Conservation (phyloP, 2,329 filamentous ascomycete species). For the Colletotrichum sp. region DNA sequence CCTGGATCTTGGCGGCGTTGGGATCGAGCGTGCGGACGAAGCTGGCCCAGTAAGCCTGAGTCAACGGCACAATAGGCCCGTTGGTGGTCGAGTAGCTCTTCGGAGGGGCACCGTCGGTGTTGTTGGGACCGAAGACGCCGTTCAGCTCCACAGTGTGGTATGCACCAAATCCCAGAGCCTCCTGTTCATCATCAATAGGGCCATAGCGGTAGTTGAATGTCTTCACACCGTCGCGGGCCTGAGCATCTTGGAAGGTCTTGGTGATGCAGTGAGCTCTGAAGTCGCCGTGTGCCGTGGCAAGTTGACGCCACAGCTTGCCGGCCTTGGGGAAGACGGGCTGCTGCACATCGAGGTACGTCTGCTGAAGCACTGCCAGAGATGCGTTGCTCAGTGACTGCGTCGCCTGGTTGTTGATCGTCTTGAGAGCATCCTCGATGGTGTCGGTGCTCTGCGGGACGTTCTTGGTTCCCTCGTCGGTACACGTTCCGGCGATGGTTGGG, state of each 20-base stretch:
- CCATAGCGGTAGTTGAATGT: conserved; percentile 74
- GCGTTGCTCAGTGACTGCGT: conserved; percentile 32
- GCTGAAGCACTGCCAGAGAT: conserved; percentile 34
- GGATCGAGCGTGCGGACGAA: conserved; percentile 72
- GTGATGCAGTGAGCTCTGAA: conserved; percentile 39
- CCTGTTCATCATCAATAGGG: conserved; percentile 62
- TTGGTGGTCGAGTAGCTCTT: conserved; percentile 62
- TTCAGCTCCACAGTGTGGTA: conserved; percentile 70
- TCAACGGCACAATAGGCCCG: conserved; percentile 58
- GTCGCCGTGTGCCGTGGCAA: conserved; percentile 38
- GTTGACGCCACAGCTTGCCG: conserved; percentile 41
- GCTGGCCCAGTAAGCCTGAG: conserved; percentile 76
- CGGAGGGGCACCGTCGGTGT: conserved; percentile 53
- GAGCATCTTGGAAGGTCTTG: conserved; percentile 30
- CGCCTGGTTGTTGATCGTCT: conserved; percentile 39
- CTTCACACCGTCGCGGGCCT: conserved; percentile 34
- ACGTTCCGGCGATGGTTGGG: conserved; percentile 52
- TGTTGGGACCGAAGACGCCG: conserved; percentile 69
- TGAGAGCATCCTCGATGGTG: conserved; percentile 34
- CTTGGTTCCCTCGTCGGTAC: conserved; percentile 41
- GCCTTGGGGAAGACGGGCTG: conserved; percentile 30
- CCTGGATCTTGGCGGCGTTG: conserved; percentile 52
- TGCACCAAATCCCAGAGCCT: conserved; percentile 62
- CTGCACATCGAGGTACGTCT: conserved; percentile 39
- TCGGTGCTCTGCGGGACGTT: conserved; percentile 32